Conservation (phyloP, 2,329 filamentous ascomycete species). For the Geoglossum cookeanum region DNA sequence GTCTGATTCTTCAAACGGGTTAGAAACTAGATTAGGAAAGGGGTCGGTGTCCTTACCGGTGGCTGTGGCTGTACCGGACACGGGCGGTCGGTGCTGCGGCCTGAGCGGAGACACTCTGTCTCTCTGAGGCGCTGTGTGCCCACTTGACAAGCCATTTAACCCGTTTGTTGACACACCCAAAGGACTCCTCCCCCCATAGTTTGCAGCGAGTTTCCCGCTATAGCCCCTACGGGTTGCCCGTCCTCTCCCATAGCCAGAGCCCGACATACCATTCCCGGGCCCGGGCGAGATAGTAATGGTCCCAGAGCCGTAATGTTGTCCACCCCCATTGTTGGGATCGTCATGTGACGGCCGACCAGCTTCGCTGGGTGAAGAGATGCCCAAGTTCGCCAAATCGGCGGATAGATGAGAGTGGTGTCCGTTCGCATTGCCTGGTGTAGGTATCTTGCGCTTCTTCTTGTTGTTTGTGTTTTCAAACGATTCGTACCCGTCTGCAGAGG, state of each 20-base stretch:
- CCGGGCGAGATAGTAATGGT: slow-evolving; percentile 48
- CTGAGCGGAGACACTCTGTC: not conserved
- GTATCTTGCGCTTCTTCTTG: slow-evolving; percentile 98
- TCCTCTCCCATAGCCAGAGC: slow-evolving; percentile 4
- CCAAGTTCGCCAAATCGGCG: slow-evolving; percentile 45
- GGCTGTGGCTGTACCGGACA: not conserved
- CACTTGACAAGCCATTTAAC: slow-evolving; percentile 17
- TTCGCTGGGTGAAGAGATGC: slow-evolving; percentile 29
- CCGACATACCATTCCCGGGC: slow-evolving; percentile 50
- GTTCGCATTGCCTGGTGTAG: slow-evolving; percentile 57
- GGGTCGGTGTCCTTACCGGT: not conserved
- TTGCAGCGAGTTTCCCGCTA: slow-evolving; percentile 32
- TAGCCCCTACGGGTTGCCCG: slow-evolving; percentile 27
- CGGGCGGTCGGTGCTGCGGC: not conserved
- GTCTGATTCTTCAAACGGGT: not conserved
- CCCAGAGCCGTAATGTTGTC: slow-evolving; percentile 37
- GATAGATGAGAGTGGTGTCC: slow-evolving; percentile 39
- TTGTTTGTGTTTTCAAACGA: slow-evolving; percentile 98
- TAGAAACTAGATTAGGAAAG: not conserved
- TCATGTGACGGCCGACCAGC: slow-evolving; percentile 25
- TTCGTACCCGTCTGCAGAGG: slow-evolving; percentile 75
- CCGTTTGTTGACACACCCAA: slow-evolving; percentile 15
- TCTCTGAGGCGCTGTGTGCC: slow-evolving; percentile 25
- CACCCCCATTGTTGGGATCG: slow-evolving; percentile 24
- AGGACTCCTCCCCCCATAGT: slow-evolving; percentile 9